These are phyloP conservation scores for Medicago lupulina DNA, from an alignment of 306 rosid species.

Conservation along the genomic window DNA sequence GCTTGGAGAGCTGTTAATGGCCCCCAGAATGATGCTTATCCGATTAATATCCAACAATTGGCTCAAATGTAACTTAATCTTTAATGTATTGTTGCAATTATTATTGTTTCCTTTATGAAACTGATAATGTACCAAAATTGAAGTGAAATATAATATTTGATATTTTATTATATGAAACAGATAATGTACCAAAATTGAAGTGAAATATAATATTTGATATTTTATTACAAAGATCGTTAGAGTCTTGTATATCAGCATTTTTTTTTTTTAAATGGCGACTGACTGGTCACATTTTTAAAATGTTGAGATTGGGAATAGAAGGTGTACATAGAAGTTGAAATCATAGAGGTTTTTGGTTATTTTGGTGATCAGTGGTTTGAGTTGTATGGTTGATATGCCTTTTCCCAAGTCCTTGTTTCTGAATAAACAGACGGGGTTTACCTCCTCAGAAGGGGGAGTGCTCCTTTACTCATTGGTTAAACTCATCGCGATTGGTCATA, in stretches of 20 bases:
- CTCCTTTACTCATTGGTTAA: no score
- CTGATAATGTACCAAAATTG: background rate
- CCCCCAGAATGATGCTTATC: constrained; percentile 58
- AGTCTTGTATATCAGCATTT: background rate
- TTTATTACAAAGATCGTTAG: background rate
- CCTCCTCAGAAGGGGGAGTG: no score
- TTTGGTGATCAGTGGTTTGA: no score
- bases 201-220: background rate
- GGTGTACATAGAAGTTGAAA: no score
- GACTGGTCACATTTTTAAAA: no score
- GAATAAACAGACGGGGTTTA: no score
- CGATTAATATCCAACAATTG: constrained; percentile 77
- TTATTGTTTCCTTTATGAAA: background rate
- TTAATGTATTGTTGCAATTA: background rate
- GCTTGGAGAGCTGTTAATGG: constrained; percentile 75
- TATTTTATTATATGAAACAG: background rate
- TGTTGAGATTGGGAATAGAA: no score
- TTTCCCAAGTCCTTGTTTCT: no score
- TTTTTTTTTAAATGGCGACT: no score
- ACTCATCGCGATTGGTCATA: no score
- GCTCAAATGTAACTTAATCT: constrained; percentile 46
- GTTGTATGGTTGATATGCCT: no score
- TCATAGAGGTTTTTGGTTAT: no score
- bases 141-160: background rate
- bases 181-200: background rate